Base-by-base conservation (phyloP, 2,329 filamentous ascomycete species). In the Penicillium sp. region DNA sequence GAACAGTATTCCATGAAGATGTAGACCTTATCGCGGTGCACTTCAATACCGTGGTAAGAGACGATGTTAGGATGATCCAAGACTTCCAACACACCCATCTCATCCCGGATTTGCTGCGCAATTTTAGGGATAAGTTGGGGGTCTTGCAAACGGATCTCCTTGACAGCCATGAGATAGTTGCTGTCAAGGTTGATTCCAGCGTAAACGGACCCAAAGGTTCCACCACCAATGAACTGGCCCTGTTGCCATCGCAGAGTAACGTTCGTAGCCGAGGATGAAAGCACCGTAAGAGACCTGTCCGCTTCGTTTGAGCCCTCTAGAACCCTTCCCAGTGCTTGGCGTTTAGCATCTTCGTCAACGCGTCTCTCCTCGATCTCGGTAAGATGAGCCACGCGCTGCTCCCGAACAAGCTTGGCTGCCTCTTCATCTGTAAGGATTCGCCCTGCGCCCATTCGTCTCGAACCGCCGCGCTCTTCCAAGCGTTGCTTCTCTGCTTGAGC, bases 1-100 rank as follows among this genome's bases (percentile, higher is more conserved):
- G 89, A 94, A 69, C 93, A 98, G 70, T 95, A 97, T 69, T 98
- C 93, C 93, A 98, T 98, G 67, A 98, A 98, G 59, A 98, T 96
- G 70, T 97, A 98, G 15, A 98, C 93, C 65, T 95, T 93, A 75
- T 98, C 93, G 55, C 93, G 82, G 70, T 98, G 93, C 3, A 96
- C 93, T 69, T 98, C 93, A 63, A 98, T 97, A 51, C 93, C 93
- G 64, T 93, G 93, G 71, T 98, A 98, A 9, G 89, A 91, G 21
- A 98, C 93, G 53, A 98, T 88, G 65, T 98, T 98, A 21, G 93
- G 93, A 65, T 98, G 93, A 64, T 98, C 90, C 40, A 98, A 78
- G 1, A 96, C 86, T 69, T 97, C 91, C 43, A 98, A 75, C 5
- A 98, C 90, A 45, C 86, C 85, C 90, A 98, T 97, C 68, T 98